Evolutionary conservation across 768 basidiomycete species (phyloP), one percentile per base, ranked within the genome.

Genomic region (Daedalea quercina): DNA sequence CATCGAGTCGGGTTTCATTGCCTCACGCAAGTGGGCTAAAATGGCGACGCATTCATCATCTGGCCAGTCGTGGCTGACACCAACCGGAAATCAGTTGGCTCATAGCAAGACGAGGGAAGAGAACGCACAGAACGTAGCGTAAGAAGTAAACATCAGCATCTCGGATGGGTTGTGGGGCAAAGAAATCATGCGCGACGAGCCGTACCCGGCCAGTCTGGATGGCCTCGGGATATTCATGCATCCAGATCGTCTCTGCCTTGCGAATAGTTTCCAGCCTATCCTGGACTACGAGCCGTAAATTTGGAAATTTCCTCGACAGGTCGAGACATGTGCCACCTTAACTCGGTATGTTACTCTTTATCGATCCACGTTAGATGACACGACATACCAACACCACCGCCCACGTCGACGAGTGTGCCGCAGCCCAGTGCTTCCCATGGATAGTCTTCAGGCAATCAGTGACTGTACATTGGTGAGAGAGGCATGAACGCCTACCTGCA

Each of bases 241-340:
- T 15, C 51, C 55, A 56, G 2, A 52, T 25, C 1, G 15, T 41
- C 22, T 43, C 20, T 1, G 57, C 61, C 20, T 51, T 31, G 28
- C 47, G 47, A 13, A 60, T 52, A 0, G 54, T 54, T 0, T 54
- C 45, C 3, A 50, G 44, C 9, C 59, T 52, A 43, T 63, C 62
- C 31, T 63, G 58, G 33, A 57, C 47, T 4, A 61, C 46, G 44
- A 61, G 54, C 6, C 54, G 23, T 28, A 61, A 40, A 15, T 58
- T 33, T 6, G 51, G 51, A 44, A 57, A 54, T 19, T 40, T 50
- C 54, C 55, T 56, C 25, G 49, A 35, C 17, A 62, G 41, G 22
- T 53, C 55, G 11, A 53, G 47, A 31, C 51, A 28, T 28, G 52
- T 35, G 15, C 55, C 51, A 13, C 55, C 55, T 56, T 11, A 17